Base-by-base conservation (phyloP, 495 filamentous ascomycete species). In the Neurospora sp. region DNA sequence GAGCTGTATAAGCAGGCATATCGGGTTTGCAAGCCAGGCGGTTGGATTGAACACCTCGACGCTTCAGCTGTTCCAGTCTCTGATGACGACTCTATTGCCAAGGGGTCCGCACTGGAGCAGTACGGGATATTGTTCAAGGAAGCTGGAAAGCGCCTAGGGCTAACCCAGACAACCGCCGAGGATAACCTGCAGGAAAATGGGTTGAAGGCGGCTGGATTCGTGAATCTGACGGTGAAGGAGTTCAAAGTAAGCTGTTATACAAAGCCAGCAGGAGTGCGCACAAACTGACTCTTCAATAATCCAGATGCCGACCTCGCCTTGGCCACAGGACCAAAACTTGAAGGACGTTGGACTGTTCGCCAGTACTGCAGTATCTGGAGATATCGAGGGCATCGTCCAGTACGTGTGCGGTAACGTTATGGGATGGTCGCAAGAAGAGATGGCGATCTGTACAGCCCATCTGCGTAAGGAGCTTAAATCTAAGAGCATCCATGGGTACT, bases 11-110 rank as follows among this genome's bases (percentile, higher is more conserved):
- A 73, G 10, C 82, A 86, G 71, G 82, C 80, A 1, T 88, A 79
- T 74, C 78, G 81, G 69, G 80, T 81, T 75, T 73, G 85, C 8
- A 82, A 81, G 69, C 86, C 86, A 0, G 86, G 86, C 9, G 86
- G 85, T 1, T 84, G 81, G 78, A 76, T 87, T 70, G 86, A 88
- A 77, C 75, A 85, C 31, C 84, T 87, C 73, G 86, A 88, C 72
- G 76, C 78, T 69, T 79, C 77, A 9, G 78, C 81, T 71, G 74
- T 53, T 61, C 77, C 79, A 73, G 77, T 78, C 39, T 81, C 78
- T 16, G 74, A 81, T 70, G 83, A 86, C 68, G 83, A 78, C 3
- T 79, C 73, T n/a, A 77, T 82, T 68, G 44, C 65, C 38, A 77
- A 77, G n/a, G 80, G 79, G 39, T 77, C 81, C 16, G 77, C 80